Conservation (phyloP, 1,284 basidiomycete genomes). For the Apiotrichum mycotoxinovorans region DNA sequence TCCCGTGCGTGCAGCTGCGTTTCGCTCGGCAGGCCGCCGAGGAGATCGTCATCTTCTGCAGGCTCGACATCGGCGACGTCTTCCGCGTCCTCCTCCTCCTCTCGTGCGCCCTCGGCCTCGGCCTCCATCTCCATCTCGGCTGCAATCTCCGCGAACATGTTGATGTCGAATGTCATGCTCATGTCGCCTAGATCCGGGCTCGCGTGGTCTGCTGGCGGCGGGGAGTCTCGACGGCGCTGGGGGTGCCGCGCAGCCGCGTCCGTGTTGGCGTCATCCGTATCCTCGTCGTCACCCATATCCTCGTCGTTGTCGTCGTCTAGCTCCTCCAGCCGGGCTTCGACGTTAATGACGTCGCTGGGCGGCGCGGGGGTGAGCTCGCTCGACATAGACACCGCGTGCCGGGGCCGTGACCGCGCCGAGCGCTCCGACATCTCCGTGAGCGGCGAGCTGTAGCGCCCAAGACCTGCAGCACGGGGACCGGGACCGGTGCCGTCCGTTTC, state of each 20-base stretch:
- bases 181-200: neutral
- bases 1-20: neutral
- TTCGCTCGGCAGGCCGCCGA: neutral
- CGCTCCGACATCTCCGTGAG: too few relatives aligned
- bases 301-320: too few relatives aligned
- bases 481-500: too few relatives aligned
- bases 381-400: too few relatives aligned
- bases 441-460: too few relatives aligned
- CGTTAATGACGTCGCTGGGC: too few relatives aligned
- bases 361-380: too few relatives aligned
- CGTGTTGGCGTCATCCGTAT: neutral
- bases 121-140: slow-evolving; percentile 22
- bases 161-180: slow-evolving; percentile 7
- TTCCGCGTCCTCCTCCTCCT: too few relatives aligned
- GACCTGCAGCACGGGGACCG: too few relatives aligned
- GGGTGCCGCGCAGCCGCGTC: neutral
- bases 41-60: neutral
- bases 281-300: neutral
- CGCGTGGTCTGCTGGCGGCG: neutral
- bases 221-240: neutral
- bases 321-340: too few relatives aligned
- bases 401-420: too few relatives aligned
- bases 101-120: too few relatives aligned
- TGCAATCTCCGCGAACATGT: slow-evolving; percentile 15
- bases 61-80: neutral